Evolutionary conservation across 2,329 filamentous ascomycete genomes (phyloP).

Genomic region (Xylaria sp.): DNA sequence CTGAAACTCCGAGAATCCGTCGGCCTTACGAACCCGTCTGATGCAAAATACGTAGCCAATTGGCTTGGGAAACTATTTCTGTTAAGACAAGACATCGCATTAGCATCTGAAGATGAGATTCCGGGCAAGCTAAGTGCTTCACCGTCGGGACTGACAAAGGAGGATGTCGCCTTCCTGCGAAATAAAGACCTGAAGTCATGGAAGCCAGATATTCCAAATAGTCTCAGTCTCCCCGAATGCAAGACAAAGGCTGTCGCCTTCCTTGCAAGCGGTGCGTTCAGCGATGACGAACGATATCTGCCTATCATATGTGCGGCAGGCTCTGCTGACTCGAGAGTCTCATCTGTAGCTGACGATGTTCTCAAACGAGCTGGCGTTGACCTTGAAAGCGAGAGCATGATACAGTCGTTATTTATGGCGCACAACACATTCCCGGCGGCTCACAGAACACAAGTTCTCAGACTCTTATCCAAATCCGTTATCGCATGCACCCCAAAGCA

Average conservation of each 20-base stretch:
- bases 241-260: constrained; percentile 77
- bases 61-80: constrained; percentile 84
- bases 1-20: constrained; percentile 72
- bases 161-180: constrained; percentile 76
- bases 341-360: constrained; percentile 87
- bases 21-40: constrained; percentile 72
- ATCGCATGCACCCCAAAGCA: constrained; percentile 76
- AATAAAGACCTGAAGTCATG: constrained; percentile 76
- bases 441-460: constrained; percentile 81
- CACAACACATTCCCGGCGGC: constrained; percentile 79
- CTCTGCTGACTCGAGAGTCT: constrained; percentile 82
- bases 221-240: constrained; percentile 74
- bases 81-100: constrained; percentile 62
- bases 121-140: constrained; percentile 47
- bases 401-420: constrained; percentile 75
- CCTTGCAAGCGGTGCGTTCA: constrained; percentile 86
- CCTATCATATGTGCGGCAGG: constrained; percentile 86
- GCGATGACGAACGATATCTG: constrained; percentile 82
- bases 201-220: constrained; percentile 68
- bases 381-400: constrained; percentile 73
- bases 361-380: constrained; percentile 82
- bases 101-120: constrained; percentile 44
- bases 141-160: constrained; percentile 68
- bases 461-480: constrained; percentile 80
- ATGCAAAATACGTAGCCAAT: constrained; percentile 77